Base-by-base conservation (phyloP, 805 yeast genomes). In the Sugiyamaella americana region DNA sequence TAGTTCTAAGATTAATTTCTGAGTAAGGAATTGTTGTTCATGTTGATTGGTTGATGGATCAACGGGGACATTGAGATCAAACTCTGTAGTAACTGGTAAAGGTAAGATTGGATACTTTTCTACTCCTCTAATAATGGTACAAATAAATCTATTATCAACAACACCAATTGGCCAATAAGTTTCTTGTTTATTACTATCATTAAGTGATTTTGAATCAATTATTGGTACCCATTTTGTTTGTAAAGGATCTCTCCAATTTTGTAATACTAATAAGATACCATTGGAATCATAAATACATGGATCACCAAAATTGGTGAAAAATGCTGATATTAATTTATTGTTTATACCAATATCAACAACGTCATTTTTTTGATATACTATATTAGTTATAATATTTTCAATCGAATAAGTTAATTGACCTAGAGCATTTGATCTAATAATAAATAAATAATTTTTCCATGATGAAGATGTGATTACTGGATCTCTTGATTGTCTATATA, bases 171-270 rank as follows among this genome's bases (percentile, higher is more conserved):
- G 97, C 97, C 97, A 88, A 54, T 83, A 81, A 45, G 74, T 73
- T 64, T 87, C 78, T 50, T 76, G 75, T 43, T 74, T 74, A 64
- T 69, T 75, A 64, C 72, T 50, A 73, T 76, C 58, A 59, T 60
- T 34, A 3, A 61, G 60, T 22, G 70, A 70, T 20, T 64, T 62
- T 35, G 82, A 72, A 60, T 86, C 86, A 47, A 91, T 68, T 10
- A 91, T 55, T 1, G 98, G 98, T 10, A 87, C 71, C 97, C 98
- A 91, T 51, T 80, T 73, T 2, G 95, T 80, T 60, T 88, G 93
- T 30, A 74, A 63, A 0, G 83, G 70, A 19, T 75, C 77, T 55
- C 96, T 73, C 96, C 97, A 91, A 53, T 81, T 78, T 20, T 81
- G 72, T 18, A 93, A 68, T 0, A 87, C 77, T 26, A 84, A 63